A percentile compares a stretch with the other conserved stretches of the same genome.
phyloP scores from a whole-genome alignment of 208 protist genomes.

The Acanthamoeba royreba region DNA sequence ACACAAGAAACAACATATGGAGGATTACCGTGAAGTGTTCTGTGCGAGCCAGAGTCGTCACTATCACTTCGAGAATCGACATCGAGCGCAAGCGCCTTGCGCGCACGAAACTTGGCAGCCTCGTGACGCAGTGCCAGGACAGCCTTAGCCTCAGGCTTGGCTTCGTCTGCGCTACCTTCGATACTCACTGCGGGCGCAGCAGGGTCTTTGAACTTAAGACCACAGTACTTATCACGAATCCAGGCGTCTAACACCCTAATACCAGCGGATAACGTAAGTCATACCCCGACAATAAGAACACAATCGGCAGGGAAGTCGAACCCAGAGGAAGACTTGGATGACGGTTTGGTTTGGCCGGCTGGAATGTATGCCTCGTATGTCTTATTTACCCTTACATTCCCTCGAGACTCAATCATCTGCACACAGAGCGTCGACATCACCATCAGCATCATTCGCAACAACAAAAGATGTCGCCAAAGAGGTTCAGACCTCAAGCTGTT shows the following conservation, averaged over 20 bases:
- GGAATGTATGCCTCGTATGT: not conserved
- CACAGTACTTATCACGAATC: not conserved
- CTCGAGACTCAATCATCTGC: not conserved
- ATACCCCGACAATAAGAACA: not conserved
- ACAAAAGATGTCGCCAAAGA: not conserved
- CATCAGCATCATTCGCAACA: not conserved
- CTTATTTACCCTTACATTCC: not conserved
- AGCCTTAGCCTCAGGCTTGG: no score
- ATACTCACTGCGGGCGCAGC: not conserved
- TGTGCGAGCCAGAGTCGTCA: not conserved
- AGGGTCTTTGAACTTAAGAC: not conserved
- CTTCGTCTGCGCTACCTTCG: not conserved
- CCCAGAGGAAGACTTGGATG: not conserved
- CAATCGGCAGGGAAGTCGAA: not conserved
- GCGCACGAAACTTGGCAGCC: not conserved
- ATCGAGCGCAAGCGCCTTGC: not conserved
- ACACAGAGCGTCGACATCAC: not conserved
- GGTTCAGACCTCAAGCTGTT: not conserved
- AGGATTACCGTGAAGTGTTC: not conserved
- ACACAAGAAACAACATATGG: not conserved
- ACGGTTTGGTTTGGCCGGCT: not conserved
- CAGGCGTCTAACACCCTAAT: not conserved
- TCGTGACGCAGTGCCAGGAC: not conserved
- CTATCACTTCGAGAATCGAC: not conserved
- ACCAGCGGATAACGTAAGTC: not conserved